phyloP scores from a whole-genome alignment of 306 rosid genomes.

The Bauhinia variegata region DNA sequence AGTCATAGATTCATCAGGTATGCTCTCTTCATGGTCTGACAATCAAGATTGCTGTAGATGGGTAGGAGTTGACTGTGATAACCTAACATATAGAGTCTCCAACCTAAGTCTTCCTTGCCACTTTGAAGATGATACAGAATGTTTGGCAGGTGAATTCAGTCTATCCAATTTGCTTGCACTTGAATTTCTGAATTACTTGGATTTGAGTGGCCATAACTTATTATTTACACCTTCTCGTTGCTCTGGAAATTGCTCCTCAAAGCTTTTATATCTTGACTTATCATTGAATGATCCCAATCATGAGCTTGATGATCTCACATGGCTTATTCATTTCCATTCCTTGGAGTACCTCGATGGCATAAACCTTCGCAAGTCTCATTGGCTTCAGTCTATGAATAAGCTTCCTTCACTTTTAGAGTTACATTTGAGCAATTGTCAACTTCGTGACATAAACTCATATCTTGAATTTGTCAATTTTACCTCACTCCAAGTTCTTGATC shows the following conservation, averaged over 20 bases:
- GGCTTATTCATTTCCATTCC: constrained; percentile 8
- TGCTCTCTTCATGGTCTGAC: too few species aligned
- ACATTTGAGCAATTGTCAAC: constrained; percentile 19
- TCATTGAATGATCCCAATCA: background rate
- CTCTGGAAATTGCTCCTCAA: too few species aligned
- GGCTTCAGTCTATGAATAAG: constrained; percentile 13
- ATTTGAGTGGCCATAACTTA: background rate
- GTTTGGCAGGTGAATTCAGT: background rate
- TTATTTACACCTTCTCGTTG: background rate
- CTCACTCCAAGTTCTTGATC: constrained; percentile 38
- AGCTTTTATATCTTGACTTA: too few species aligned
- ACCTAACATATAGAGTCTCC: background rate
- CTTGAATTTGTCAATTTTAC: constrained; percentile 40
- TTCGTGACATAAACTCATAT: constrained; percentile 28
- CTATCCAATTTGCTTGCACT: background rate
- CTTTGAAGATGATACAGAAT: background rate
- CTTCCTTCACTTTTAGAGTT: constrained; percentile 44
- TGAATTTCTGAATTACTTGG: background rate
- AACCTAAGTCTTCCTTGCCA: background rate
- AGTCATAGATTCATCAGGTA: too few species aligned
- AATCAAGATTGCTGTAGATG: too few species aligned
- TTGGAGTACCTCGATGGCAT: constrained; percentile 2
- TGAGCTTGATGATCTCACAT: background rate
- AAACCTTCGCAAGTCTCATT: background rate
- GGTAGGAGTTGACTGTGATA: too few species aligned